Conservation (phyloP, 106 monocot species). For the Alisma plantagoaquatica region DNA sequence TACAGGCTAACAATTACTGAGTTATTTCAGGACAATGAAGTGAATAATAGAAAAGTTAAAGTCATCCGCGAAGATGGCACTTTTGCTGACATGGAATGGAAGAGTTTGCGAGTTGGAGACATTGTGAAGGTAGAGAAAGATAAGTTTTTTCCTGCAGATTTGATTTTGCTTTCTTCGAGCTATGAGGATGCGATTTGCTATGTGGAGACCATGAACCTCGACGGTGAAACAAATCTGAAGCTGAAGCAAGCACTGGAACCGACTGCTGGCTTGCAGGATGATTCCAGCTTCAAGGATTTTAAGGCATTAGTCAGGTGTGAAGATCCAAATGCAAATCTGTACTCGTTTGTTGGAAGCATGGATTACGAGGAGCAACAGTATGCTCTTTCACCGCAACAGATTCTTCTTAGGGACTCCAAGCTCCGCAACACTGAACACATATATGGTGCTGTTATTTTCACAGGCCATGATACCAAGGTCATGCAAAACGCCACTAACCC, state of each 20-base stretch:
- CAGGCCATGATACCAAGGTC: conserved; percentile 8
- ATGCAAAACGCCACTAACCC: conserved; percentile 7
- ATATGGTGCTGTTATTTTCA: conserved; percentile 10
- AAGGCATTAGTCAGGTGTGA: conserved; percentile 7
- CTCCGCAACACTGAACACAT: conserved; percentile 14
- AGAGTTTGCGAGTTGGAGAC: conserved; percentile 64
- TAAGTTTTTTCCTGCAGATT: conserved; percentile 70
- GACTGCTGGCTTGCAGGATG: conserved; percentile 26
- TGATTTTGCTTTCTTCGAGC: conserved; percentile 77
- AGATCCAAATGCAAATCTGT: conserved; percentile 16
- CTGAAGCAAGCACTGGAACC: conserved; percentile 62
- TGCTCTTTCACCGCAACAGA: conserved; percentile 11
- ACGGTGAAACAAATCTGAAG: conserved; percentile 88
- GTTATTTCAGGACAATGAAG: conserved; percentile 45
- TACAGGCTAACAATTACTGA: background rate
- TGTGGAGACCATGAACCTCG: conserved; percentile 94
- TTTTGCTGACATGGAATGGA: conserved; percentile 58
- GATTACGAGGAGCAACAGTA: conserved; percentile 1
- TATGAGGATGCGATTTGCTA: conserved; percentile 86
- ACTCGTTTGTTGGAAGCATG: conserved; percentile 8
- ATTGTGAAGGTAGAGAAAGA: conserved; percentile 81
- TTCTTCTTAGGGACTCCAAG: conserved; percentile 18
- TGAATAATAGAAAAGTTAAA: conserved; percentile 65
- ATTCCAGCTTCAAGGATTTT: conserved; percentile 5
- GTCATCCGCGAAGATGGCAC: conserved; percentile 31